Conservation (phyloP, 495 filamentous ascomycete genomes). For the Trichoderma parareesei region DNA sequence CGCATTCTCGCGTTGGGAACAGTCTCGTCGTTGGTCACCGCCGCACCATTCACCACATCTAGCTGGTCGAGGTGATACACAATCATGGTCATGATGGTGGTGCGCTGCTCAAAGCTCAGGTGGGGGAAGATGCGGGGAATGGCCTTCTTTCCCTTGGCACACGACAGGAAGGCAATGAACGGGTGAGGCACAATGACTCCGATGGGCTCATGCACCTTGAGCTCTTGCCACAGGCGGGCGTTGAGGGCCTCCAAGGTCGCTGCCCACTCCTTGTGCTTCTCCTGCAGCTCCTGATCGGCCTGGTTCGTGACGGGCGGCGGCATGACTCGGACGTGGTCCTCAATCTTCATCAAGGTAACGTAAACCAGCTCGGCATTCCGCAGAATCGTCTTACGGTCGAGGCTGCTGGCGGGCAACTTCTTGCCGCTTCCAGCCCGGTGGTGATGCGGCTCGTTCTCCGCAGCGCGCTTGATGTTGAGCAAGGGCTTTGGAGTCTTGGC, state of each 20-base stretch:
- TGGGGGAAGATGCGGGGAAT: conserved; percentile 92
- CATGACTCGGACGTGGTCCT: conserved; percentile 87
- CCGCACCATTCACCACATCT: conserved; percentile 75
- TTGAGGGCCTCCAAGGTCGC: conserved; percentile 64
- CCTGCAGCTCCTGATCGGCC: conserved; percentile 51
- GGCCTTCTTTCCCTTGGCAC: conserved; percentile 91
- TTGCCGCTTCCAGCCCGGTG: conserved; percentile 40
- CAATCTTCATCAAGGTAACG: conserved; percentile 77
- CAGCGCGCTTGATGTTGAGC: conserved; percentile 88
- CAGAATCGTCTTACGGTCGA: conserved; percentile 75
- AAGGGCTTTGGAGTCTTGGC: conserved; percentile 91
- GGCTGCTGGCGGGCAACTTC: conserved; percentile 36
- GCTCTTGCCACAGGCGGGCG: conserved; percentile 66
- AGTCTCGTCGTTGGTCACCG: conserved; percentile 58
- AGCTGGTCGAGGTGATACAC: conserved; percentile 87
- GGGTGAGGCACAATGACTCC: conserved; percentile 70
- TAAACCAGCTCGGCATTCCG: conserved; percentile 83
- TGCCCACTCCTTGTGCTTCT: conserved; percentile 64
- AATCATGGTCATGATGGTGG: conserved; percentile 91
- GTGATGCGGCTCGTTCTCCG: conserved; percentile 42
- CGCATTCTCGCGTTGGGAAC: conserved; percentile 63
- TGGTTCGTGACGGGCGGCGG: conserved; percentile 58
- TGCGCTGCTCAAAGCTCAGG: conserved; percentile 81
- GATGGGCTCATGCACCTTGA: conserved; percentile 89
- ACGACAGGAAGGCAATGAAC: conserved; percentile 93